Evolutionary conservation across 1,284 basidiomycete species (phyloP).

Genomic region (Trichosporon sp.): DNA sequence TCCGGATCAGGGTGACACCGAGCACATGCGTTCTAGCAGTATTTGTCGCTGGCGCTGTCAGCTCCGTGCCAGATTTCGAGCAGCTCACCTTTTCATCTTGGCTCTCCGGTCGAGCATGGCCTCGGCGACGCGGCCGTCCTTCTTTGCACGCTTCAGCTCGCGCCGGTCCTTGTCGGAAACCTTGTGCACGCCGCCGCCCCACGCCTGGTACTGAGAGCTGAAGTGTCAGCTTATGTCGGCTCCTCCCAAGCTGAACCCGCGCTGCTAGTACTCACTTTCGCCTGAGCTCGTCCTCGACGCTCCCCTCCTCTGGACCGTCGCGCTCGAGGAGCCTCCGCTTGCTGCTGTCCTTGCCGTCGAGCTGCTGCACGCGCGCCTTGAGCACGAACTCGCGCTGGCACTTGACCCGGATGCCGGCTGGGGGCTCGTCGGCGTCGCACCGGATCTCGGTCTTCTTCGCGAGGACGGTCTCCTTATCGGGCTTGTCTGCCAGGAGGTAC

Average conservation of each 20-base stretch:
- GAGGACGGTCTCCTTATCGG: conserved; percentile 14
- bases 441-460: conserved; percentile 60
- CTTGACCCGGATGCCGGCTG: conserved; percentile 76
- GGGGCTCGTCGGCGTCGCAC: conserved; percentile 79
- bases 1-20: not conserved
- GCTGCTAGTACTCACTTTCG: conserved; percentile 44
- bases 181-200: conserved; percentile 75
- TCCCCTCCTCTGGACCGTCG: conserved; percentile 50
- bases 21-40: not conserved
- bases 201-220: conserved; percentile 64
- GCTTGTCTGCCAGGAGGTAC: conserved; percentile 35
- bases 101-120: conserved; percentile 80
- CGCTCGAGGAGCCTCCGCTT: conserved; percentile 56
- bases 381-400: conserved; percentile 85
- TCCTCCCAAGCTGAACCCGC: not conserved
- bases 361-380: conserved; percentile 59
- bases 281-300: conserved; percentile 46
- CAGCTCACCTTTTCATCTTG: conserved; percentile 80
- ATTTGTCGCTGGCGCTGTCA: not conserved
- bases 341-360: conserved; percentile 39
- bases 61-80: not conserved
- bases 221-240: conserved; percentile 18
- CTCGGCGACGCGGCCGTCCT: conserved; percentile 83
- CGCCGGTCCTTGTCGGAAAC: conserved; percentile 55
- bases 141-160: conserved; percentile 73